These are phyloP conservation scores for Populus pruinosa DNA, from an alignment of 345 rosid species.

Conservation along the genomic window DNA sequence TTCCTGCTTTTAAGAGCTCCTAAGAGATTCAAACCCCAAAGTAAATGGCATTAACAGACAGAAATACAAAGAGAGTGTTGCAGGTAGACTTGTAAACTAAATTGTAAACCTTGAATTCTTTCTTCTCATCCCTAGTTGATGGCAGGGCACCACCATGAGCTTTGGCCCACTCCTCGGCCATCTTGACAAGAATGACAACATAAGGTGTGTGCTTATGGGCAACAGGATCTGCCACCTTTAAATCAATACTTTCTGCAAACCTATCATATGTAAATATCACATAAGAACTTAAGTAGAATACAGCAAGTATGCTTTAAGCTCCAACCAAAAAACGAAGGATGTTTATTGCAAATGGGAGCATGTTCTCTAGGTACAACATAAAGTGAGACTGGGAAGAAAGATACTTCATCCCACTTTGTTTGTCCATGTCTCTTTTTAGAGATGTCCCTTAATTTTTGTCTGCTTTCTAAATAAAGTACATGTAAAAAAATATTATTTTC, in stretches of 20 bases:
- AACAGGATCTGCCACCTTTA: conserved; percentile 67
- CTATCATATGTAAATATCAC: conserved; percentile 31
- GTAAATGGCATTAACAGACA: conserved; percentile 21
- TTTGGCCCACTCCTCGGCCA: conserved; percentile 79
- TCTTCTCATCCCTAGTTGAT: conserved; percentile 83
- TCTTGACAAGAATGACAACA: conserved; percentile 78
- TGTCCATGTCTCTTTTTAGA: too few species aligned
- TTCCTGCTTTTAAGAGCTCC: conserved; percentile 80
- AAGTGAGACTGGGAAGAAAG: too few species aligned
- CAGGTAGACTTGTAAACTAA: background rate
- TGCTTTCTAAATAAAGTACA: too few species aligned
- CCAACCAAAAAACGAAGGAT: conserved; percentile 1
- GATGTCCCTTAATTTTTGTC: too few species aligned
- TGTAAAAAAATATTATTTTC: too few species aligned
- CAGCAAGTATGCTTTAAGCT: background rate
- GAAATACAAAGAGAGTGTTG: background rate
- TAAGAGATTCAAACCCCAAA: conserved; percentile 30
- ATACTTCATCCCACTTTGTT: too few species aligned
- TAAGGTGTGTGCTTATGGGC: conserved; percentile 94
- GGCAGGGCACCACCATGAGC: conserved; percentile 75
- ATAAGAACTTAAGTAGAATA: conserved; percentile 15
- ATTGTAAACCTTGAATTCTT: conserved; percentile 70
- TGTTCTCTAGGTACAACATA: background rate
- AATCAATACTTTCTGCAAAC: conserved; percentile 73
- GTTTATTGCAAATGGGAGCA: background rate